Evolutionary conservation across 225 moss, liverwort and hornwort genomes (phyloP).

Genomic region (Lunularia cruciata): DNA sequence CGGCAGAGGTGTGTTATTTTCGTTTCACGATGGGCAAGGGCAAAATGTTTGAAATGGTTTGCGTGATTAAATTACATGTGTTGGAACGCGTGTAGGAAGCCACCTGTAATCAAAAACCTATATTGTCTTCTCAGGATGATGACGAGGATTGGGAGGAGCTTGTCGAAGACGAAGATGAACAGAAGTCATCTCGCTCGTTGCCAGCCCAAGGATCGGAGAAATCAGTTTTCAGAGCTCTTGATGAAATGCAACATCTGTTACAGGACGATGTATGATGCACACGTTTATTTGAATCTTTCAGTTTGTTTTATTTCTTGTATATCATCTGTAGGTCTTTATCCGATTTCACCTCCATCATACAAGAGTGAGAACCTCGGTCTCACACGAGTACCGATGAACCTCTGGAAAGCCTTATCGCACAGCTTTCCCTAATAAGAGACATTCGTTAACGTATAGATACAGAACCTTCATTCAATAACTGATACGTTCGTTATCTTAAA

Average conservation of each 20-base stretch:
- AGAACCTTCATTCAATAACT: background rate
- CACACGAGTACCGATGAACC: too few species aligned
- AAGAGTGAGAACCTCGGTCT: too few species aligned
- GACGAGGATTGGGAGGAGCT: conserved; percentile 90
- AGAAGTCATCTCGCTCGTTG: conserved; percentile 26
- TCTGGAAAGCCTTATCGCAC: too few species aligned
- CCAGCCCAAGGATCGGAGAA: conserved; percentile 41
- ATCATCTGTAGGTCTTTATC: too few species aligned
- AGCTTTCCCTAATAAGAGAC: too few species aligned
- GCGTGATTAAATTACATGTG: too few species aligned
- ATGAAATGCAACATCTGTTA: conserved; percentile 59
- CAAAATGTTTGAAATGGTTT: too few species aligned
- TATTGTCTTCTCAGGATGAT: conserved; percentile 62
- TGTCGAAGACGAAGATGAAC: conserved; percentile 55
- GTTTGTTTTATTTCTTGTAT: background rate
- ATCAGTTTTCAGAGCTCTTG: conserved; percentile 66
- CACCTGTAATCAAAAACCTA: background rate
- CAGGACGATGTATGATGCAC: conserved; percentile 55
- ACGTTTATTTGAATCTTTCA: background rate
- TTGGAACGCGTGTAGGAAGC: background rate
- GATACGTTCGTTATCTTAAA: background rate
- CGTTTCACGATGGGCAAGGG: too few species aligned
- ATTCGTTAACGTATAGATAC: too few species aligned
- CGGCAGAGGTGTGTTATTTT: conserved; percentile 48
- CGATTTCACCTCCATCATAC: too few species aligned